phyloP scores from a whole-genome alignment of 257 asterid species.

The Leonotis leonurus region DNA sequence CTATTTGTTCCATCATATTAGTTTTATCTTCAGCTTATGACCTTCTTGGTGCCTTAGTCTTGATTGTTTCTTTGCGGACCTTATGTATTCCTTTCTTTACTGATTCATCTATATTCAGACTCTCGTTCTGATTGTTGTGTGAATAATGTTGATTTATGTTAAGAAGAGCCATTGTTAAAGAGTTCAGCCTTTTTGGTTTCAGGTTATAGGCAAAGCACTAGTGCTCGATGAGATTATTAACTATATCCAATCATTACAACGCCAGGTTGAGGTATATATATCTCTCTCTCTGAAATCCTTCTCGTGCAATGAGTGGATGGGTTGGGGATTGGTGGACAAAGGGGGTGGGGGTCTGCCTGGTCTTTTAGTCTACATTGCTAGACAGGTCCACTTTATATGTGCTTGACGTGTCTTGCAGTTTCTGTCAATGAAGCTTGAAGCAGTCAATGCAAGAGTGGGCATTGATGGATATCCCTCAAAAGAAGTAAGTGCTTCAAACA shows the following conservation, averaged over 20 bases:
- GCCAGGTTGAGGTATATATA: conserved; percentile 71
- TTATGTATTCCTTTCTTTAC: conserved; percentile 3
- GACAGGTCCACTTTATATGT: conserved; percentile 5
- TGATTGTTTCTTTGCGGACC: not conserved
- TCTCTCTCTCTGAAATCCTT: not conserved
- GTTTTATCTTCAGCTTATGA: not conserved
- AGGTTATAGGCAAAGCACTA: conserved; percentile 82
- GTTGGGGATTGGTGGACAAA: not conserved
- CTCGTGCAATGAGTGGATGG: not conserved
- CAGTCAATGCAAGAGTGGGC: conserved; percentile 62
- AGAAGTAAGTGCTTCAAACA: conserved; percentile 50
- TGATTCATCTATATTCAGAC: not conserved
- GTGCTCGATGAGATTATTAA: conserved; percentile 90
- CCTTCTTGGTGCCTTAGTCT: conserved; percentile 1
- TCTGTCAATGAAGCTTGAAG: conserved; percentile 92
- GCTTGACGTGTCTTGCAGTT: conserved; percentile 42
- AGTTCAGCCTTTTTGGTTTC: conserved; percentile 14
- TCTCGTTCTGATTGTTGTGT: not conserved
- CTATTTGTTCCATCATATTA: not conserved
- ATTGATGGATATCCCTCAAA: conserved; percentile 72
- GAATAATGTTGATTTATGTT: not conserved
- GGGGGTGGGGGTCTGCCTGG: not conserved
- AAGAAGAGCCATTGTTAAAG: not conserved
- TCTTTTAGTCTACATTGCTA: not conserved
- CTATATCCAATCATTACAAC: conserved; percentile 78